These are phyloP conservation scores for Xerocomellus intermedius DNA, from an alignment of 768 basidiomycete species.

Conservation along the genomic window DNA sequence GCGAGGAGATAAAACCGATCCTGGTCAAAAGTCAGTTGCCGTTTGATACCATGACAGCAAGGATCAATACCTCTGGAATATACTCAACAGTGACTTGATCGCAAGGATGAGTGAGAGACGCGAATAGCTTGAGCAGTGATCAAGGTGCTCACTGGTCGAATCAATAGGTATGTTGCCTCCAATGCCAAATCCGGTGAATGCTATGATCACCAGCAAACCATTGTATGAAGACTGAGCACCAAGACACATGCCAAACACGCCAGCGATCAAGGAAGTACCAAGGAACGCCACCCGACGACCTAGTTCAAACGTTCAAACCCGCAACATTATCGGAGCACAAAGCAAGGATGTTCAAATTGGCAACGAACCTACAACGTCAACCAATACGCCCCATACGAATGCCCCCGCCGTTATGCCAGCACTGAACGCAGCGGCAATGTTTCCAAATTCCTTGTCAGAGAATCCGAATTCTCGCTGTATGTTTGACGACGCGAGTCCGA, in stretches of 20 bases:
- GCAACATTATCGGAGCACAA: too few species aligned
- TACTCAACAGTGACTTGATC: slow-evolving; percentile 13
- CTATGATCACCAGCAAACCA: slow-evolving; percentile 7
- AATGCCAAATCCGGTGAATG: slow-evolving; percentile 11
- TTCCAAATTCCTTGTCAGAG: slow-evolving; percentile 16
- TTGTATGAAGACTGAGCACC: slow-evolving; percentile 13
- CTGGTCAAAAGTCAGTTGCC: not conserved
- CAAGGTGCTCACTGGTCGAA: slow-evolving; percentile 8
- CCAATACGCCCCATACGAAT: slow-evolving; percentile 15
- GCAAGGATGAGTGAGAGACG: not conserved
- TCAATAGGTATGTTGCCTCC: slow-evolving; percentile 19
- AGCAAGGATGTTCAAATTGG: not conserved
- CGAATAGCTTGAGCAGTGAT: not conserved
- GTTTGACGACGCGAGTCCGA: not conserved
- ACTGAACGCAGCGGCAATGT: not conserved
- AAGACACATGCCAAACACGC: slow-evolving; percentile 14
- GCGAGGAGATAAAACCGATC: slow-evolving; percentile 15
- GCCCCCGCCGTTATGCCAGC: slow-evolving; percentile 5
- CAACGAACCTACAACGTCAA: slow-evolving; percentile 18
- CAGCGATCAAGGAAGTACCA: slow-evolving; percentile 13
- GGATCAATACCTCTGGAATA: slow-evolving; percentile 8
- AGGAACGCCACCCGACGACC: slow-evolving; percentile 18
- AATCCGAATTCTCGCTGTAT: slow-evolving; percentile 18
- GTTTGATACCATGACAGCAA: not conserved
- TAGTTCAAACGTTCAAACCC: not conserved